These are phyloP conservation scores for Xylaria hypoxylon DNA, from an alignment of 2,329 filamentous ascomycete species.

Conservation along the genomic window DNA sequence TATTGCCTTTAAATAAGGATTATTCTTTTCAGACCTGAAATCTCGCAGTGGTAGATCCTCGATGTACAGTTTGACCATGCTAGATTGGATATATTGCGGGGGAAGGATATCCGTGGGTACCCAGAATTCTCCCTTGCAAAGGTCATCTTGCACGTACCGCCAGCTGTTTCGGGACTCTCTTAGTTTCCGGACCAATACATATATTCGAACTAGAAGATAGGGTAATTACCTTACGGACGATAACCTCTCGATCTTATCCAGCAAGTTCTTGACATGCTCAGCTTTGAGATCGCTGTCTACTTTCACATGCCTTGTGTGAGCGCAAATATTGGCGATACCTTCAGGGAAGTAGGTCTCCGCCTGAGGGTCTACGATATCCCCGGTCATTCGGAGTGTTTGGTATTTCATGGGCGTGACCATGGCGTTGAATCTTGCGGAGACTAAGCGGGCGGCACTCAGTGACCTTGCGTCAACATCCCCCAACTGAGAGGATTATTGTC, in stretches of 20 bases:
- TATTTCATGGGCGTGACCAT: slow-evolving; percentile 59
- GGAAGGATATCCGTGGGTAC: slow-evolving; percentile 56
- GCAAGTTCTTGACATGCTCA: slow-evolving; percentile 51
- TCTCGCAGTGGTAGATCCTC: slow-evolving; percentile 57
- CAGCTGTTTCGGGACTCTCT: slow-evolving; percentile 49
- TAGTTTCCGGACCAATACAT: slow-evolving; percentile 3
- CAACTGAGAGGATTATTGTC: slow-evolving; percentile 50
- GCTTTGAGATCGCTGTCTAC: slow-evolving; percentile 57
- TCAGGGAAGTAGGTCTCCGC: slow-evolving; percentile 51
- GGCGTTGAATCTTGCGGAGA: slow-evolving; percentile 56
- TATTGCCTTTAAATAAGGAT: slow-evolving; percentile 55
- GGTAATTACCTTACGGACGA: slow-evolving; percentile 55
- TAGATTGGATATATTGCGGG: slow-evolving; percentile 47
- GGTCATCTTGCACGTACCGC: slow-evolving; percentile 52
- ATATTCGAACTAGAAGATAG: neutral
- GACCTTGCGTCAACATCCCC: slow-evolving; percentile 53
- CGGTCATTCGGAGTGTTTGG: slow-evolving; percentile 54
- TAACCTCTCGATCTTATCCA: slow-evolving; percentile 54
- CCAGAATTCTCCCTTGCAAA: slow-evolving; percentile 50
- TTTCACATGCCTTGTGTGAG: slow-evolving; percentile 56
- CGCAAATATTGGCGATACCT: slow-evolving; percentile 53
- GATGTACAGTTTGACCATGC: slow-evolving; percentile 53
- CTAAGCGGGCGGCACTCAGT: slow-evolving; percentile 52
- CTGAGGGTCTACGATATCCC: slow-evolving; percentile 52
- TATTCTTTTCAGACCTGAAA: slow-evolving; percentile 51